Base-by-base conservation (phyloP, 768 basidiomycete genomes). In the Epithele typhae region DNA sequence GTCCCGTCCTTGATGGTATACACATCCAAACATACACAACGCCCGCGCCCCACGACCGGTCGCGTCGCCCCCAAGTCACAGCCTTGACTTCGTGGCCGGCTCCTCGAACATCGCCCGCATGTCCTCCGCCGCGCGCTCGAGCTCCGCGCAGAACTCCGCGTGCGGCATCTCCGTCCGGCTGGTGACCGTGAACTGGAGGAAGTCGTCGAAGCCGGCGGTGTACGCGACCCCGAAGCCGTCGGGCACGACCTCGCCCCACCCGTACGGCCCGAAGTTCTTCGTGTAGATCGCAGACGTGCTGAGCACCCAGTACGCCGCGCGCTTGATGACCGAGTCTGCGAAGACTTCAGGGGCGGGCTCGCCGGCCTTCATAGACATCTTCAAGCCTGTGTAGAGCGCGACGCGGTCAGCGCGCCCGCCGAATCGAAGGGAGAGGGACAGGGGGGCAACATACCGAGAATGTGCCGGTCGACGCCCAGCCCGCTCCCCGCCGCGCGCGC, bases 221-320 rank as follows among this genome's bases (percentile, higher is more conserved):
- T 97, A 97, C 11, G 92, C 87, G 24, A 97, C 85, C 25, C 94
- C 94, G 60, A 94, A 97, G 1, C 94, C 94, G 54, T 96, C 84
- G 1, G 89, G 84, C 21, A 95, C 91, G 37, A 97, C 88, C 76
- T 92, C 89, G 40, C 94, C 94, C 94, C 94, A 97, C 12, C 93
- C 93, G 65, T 96, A 92, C 18, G 76, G 81, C 30, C 74, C 76
- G 59, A 97, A 82, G 64, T 88, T 84, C 49, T 82, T 83, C n/a
- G 87, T 90, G 57, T 86, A 87, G 24, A 97, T 73, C 4, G 90
- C 86, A 43, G 88, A 92, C 14, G 94, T 97, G 62, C 90, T 93
- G 55, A 97, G 69, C 5, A 82, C 81, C 94, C 94, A 97, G 52
- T 86, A 73, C 37, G 79, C 83, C 24, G 84, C 81, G 23, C 87